Evolutionary conservation across 2,329 filamentous ascomycete genomes (phyloP), one percentile per base, ranked within the genome.

Genomic region (Elsinoe ampelina): DNA sequence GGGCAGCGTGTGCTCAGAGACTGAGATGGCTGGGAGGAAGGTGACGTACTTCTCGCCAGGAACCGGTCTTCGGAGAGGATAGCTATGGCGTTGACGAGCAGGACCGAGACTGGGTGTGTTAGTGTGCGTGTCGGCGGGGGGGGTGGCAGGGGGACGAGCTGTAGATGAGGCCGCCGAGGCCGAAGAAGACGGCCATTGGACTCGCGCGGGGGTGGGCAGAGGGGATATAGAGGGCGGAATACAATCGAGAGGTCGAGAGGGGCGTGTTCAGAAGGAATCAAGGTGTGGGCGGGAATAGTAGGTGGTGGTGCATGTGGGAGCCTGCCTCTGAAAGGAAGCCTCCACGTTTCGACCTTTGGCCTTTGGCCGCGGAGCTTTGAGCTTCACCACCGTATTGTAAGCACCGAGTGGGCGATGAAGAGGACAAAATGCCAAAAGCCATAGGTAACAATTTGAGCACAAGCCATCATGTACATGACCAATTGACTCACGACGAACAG

Each of bases 51-150:
- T 72, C 89, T 83, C 58, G 85, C 87, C 63, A 95, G 87, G 72
- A 95, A 95, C 61, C 90, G 86, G 74, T 95, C 90, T 81, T 95
- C 91, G 65, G 89, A 95, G 62, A 97, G 86, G 68, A 96, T 84
- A 61, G 91, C 89, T 69, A 97, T 86, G 63, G 89, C 89, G 73
- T 98, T 98, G 73, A 93, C 84, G 69, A 97, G 81, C 67, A 97
- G 88, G 70, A 95, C 79, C 64, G 83, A 80, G 63, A 92, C 87
- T 90, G 66, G 19, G 41, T 30, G 12, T 15, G 55, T 57, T 55
- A 59, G 59, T 41, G 20, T 57, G 38, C 58, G 63, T 60, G 61
- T 66, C 50, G 64, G 63, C 60, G 54, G 36, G 48, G 58, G 48
- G 55, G 52, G 47, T 50, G 47, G 32, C 35, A 32, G 22, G n/a